Conservation (phyloP, 345 rosid genomes). For the Psidium friedrichsthalianum region DNA sequence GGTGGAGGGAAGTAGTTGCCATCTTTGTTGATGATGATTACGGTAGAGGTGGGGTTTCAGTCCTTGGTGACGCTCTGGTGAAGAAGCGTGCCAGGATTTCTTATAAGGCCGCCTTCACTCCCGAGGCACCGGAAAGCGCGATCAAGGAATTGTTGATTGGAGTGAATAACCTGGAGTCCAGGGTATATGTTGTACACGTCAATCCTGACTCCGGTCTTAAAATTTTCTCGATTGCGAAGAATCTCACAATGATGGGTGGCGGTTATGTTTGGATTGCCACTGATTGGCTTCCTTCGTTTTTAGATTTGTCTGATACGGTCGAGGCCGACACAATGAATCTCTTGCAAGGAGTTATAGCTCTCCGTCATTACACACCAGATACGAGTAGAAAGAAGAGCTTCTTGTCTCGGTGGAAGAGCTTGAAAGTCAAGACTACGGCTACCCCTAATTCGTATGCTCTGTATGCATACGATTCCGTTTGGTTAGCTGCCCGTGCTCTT, state of each 20-base stretch:
- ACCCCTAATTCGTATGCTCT: constrained; percentile 69
- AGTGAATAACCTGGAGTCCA: constrained; percentile 68
- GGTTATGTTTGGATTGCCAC: constrained; percentile 96
- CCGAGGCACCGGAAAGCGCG: constrained; percentile 29
- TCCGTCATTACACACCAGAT: constrained; percentile 75
- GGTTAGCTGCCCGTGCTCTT: constrained; percentile 85
- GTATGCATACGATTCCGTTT: constrained; percentile 87
- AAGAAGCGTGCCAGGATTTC: constrained; percentile 63
- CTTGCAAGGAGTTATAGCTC: constrained; percentile 81
- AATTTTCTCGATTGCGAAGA: constrained; percentile 56
- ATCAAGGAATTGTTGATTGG: constrained; percentile 44
- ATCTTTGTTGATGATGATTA: constrained; percentile 87
- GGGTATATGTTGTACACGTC: constrained; percentile 82
- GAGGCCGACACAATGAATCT: constrained; percentile 35
- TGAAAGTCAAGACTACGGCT: constrained; percentile 21
- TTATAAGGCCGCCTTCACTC: constrained; percentile 60
- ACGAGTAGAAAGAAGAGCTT: constrained; percentile 39
- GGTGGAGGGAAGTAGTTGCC: constrained; percentile 79
- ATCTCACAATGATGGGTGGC: constrained; percentile 51
- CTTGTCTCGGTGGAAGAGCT: constrained; percentile 39
- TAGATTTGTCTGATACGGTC: constrained; percentile 46
- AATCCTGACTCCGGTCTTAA: constrained; percentile 78
- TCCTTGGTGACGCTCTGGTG: constrained; percentile 66
- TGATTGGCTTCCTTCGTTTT: constrained; percentile 78
- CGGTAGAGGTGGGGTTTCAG: constrained; percentile 73